Conservation (phyloP, 345 rosid genomes). For the Salix exigua region DNA sequence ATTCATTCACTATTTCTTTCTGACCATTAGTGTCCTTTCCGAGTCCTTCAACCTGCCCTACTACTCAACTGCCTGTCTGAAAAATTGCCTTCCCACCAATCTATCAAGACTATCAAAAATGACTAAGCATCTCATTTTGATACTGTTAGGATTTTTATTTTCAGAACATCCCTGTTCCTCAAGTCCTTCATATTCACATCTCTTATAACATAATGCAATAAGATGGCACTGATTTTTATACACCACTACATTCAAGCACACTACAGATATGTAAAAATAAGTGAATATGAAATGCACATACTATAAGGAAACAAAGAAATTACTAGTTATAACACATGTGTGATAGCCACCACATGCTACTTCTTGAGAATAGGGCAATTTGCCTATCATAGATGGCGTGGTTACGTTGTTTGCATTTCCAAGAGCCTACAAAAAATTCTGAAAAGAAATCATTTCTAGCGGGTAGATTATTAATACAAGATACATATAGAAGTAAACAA, state of each 20-base stretch:
- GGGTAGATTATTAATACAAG: not conserved
- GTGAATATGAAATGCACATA: not conserved
- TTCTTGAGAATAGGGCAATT: conserved; percentile 62
- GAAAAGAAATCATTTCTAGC: conserved; percentile 2
- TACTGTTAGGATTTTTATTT: no score
- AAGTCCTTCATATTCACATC: not conserved
- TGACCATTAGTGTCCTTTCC: no score
- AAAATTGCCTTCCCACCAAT: no score
- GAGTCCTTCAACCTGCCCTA: no score
- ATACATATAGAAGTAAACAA: not conserved
- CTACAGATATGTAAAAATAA: not conserved
- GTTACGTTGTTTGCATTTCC: conserved; percentile 47
- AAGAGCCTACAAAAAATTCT: conserved; percentile 44
- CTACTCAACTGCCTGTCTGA: no score
- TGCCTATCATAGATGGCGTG: conserved; percentile 50
- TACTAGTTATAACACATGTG: conserved; percentile 81
- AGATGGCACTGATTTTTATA: not conserved
- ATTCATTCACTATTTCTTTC: no score
- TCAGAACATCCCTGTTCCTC: no score
- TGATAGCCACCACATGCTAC: conserved; percentile 96
- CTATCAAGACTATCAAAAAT: no score
- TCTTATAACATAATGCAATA: not conserved
- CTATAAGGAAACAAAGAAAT: conserved; percentile 12
- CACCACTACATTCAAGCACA: no score
- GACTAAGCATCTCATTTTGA: no score